Evolutionary conservation across 169 alveolate genomes (phyloP), one percentile per base, ranked within the genome.

Genomic region (Cryptosporidium xiaoi): DNA sequence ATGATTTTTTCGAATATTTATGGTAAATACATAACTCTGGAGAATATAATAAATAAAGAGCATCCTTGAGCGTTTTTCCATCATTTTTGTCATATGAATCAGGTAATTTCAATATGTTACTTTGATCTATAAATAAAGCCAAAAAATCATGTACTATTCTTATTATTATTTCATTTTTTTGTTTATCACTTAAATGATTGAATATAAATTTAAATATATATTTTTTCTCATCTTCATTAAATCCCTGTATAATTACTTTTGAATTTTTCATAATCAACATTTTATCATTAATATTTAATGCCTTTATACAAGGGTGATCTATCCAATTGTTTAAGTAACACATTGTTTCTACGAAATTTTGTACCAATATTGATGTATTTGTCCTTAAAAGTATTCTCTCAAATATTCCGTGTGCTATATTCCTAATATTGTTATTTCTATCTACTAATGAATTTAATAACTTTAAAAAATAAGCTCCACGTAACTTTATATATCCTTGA

Each of bases 401-500:
- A 62, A 77, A 77, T 60, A 77, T 8, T 15, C 87, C 87, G 50
- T 62, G 87, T 6, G 77, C 69, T 46, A 77, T 77, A 34, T 60
- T 77, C 56, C 87, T 34, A 13, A 77, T 77, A 46, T 34, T 60
- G n/a, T 20, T 24, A 60, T 60, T 27, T 44, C 77, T 33, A 56
- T 77, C 87, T 1, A 77, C 71, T 15, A 77, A 27, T 13, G 87
- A 46, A 40, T 62, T 56, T 15, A 77, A 33, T 8, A 77, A 36
- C 64, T 33, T 56, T 56, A 77, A 64, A 24, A 77, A 60, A 48
- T 77, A 77, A 12, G 87, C 53, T 18, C 87, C 87, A 16, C 87
- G 27, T 60, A 77, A 62, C 46, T 77, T 77, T n/a, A 77, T 77
- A 40, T 77, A 77, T 24, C 87, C 87, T 40, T 77, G 87, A n/a